phyloP scores from a whole-genome alignment of 2,329 filamentous ascomycete species.

The Phoma herbarum region DNA sequence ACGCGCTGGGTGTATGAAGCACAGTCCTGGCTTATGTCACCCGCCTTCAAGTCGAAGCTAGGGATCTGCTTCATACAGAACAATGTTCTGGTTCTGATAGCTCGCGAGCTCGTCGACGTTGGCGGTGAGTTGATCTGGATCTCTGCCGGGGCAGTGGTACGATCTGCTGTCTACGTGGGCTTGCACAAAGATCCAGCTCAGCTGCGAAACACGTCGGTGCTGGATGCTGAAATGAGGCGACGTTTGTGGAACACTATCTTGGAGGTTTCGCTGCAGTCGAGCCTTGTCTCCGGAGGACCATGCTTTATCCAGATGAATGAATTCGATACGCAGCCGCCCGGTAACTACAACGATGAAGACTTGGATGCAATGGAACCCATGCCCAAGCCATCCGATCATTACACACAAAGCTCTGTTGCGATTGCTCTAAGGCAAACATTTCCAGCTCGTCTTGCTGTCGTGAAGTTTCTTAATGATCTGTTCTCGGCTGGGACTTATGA shows the following conservation, averaged over 20 bases:
- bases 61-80: constrained; percentile 62
- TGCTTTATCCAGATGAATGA: constrained; percentile 48
- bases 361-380: constrained; percentile 39
- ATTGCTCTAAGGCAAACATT: constrained; percentile 51
- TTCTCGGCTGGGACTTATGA: constrained; percentile 36
- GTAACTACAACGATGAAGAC: constrained; percentile 55
- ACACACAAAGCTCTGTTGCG: constrained; percentile 50
- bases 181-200: constrained; percentile 52
- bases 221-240: constrained; percentile 42
- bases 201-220: constrained; percentile 36
- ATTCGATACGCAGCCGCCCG: constrained; percentile 50
- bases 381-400: constrained; percentile 36
- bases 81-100: constrained; percentile 50
- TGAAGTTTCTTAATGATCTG: constrained; percentile 42
- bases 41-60: constrained; percentile 62
- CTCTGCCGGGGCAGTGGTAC: constrained; percentile 49
- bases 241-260: constrained; percentile 48
- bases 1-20: constrained; percentile 67
- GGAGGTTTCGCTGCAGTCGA: constrained; percentile 51
- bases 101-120: constrained; percentile 48
- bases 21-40: constrained; percentile 63
- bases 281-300: constrained; percentile 48
- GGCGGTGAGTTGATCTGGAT: constrained; percentile 51
- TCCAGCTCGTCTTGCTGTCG: constrained; percentile 49
- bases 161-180: constrained; percentile 53